phyloP scores from a whole-genome alignment of 163 green algal species.

The Scenedesmus sp. region DNA sequence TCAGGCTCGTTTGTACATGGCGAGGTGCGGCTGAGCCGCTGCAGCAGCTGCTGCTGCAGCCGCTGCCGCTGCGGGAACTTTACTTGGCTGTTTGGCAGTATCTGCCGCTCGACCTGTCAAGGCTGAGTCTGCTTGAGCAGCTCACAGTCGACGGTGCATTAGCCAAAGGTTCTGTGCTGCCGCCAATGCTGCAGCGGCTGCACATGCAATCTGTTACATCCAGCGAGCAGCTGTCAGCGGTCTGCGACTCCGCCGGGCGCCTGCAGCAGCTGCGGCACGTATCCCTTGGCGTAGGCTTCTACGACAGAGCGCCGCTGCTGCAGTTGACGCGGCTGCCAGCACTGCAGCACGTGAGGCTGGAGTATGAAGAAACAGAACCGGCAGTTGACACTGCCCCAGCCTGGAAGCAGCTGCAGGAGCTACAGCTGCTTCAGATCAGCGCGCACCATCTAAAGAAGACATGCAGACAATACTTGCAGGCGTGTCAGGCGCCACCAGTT shows the following conservation, averaged over 20 bases:
- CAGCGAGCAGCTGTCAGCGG: neutral
- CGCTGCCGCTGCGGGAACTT: neutral
- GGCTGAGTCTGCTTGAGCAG: neutral
- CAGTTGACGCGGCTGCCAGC: neutral
- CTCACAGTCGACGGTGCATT: neutral
- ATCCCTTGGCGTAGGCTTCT: neutral
- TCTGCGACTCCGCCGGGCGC: neutral
- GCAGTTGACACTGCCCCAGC: neutral
- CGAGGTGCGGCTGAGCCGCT: neutral
- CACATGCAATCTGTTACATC: too few species aligned
- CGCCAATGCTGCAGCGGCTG: neutral
- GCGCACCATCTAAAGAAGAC: neutral
- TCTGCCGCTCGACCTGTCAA: neutral
- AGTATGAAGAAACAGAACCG: neutral
- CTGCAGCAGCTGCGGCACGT: neutral
- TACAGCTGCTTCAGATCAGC: neutral
- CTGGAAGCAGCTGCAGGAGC: neutral
- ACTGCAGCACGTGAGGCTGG: neutral
- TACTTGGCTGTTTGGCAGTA: neutral
- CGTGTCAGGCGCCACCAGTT: neutral
- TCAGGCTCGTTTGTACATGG: neutral
- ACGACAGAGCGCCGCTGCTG: neutral
- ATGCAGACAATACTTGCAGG: neutral
- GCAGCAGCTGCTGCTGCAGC: neutral
- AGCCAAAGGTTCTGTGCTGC: neutral